A percentile compares a stretch with the other conserved stretches of the same genome.
Evolutionary conservation across 2,329 filamentous ascomycete species (phyloP).

Genomic region (Epichloe hybrida): DNA sequence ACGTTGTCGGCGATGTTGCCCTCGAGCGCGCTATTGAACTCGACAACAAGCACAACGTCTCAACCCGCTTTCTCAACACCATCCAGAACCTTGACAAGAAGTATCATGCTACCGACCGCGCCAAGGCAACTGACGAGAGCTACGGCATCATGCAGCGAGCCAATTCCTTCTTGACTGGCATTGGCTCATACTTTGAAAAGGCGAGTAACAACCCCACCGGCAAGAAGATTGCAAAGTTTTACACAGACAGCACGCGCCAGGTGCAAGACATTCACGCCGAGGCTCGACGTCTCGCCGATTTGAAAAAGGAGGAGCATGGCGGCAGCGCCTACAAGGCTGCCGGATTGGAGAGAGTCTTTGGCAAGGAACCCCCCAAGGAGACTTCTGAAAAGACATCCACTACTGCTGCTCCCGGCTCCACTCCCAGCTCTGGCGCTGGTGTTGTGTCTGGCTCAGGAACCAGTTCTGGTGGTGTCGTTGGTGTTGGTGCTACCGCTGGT

Average conservation of each 20-base stretch:
- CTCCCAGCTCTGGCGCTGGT: not conserved
- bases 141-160: constrained; percentile 72
- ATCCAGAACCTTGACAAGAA: constrained; percentile 69
- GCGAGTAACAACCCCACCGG: constrained; percentile 77
- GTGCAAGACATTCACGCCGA: constrained; percentile 89
- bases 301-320: constrained; percentile 60
- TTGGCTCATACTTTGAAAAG: constrained; percentile 90
- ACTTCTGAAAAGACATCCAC: constrained; percentile 10
- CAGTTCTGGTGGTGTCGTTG: not conserved
- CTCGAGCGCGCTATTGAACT: constrained; percentile 76
- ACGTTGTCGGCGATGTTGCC: constrained; percentile 61
- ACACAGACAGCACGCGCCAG: constrained; percentile 72
- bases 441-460: not conserved
- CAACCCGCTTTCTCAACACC: constrained; percentile 61
- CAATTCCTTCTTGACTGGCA: constrained; percentile 45
- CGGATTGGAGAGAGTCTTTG: constrained; percentile 44
- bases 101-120: constrained; percentile 78
- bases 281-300: constrained; percentile 71
- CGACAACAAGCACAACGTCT: constrained; percentile 81
- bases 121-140: constrained; percentile 68
- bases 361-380: constrained; percentile 31
- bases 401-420: constrained; percentile 7
- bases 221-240: constrained; percentile 78
- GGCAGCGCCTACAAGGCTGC: constrained; percentile 46
- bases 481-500: not conserved